Conservation (phyloP, 805 yeast species). For the Kregervanrija delftensis region DNA sequence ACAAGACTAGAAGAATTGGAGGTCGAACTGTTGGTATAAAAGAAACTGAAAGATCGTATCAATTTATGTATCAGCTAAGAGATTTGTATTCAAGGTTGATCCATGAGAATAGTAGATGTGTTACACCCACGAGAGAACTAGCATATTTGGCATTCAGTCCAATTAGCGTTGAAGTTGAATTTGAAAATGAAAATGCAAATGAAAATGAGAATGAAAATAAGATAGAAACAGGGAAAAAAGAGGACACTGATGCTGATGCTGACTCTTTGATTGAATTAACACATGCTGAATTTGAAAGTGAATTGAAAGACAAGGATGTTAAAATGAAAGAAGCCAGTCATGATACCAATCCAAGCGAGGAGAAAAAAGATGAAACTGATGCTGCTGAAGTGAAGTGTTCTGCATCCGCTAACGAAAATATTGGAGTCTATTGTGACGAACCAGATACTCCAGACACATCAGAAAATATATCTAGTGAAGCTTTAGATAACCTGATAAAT, state of each 20-base stretch:
- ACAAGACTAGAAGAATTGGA: constrained; percentile 64
- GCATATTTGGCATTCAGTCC: constrained; percentile 86
- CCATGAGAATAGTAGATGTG: constrained; percentile 51
- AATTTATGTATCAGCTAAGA: constrained; percentile 69
- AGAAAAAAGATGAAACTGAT: constrained; percentile 11
- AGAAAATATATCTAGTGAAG: too few species aligned
- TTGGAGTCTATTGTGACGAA: too few species aligned
- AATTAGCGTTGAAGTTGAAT: constrained; percentile 57
- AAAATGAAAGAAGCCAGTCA: neutral
- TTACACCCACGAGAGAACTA: constrained; percentile 75
- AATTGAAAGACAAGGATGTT: neutral
- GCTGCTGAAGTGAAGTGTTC: constrained; percentile 17
- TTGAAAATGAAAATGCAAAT: constrained; percentile 25
- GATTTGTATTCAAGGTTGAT: constrained; percentile 67
- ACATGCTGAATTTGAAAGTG: too few species aligned
- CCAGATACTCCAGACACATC: too few species aligned
- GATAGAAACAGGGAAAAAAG: constrained; percentile 9
- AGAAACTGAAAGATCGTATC: constrained; percentile 76
- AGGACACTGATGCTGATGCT: constrained; percentile 1
- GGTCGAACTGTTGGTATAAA: constrained; percentile 74
- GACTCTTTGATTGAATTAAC: neutral
- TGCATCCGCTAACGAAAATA: too few species aligned
- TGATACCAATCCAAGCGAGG: constrained; percentile 2
- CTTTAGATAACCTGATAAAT: too few species aligned
- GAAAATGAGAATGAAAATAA: constrained; percentile 2